These are phyloP conservation scores for Phialocephala sp. DNA, from an alignment of 2,329 filamentous ascomycete species.

Conservation along the genomic window DNA sequence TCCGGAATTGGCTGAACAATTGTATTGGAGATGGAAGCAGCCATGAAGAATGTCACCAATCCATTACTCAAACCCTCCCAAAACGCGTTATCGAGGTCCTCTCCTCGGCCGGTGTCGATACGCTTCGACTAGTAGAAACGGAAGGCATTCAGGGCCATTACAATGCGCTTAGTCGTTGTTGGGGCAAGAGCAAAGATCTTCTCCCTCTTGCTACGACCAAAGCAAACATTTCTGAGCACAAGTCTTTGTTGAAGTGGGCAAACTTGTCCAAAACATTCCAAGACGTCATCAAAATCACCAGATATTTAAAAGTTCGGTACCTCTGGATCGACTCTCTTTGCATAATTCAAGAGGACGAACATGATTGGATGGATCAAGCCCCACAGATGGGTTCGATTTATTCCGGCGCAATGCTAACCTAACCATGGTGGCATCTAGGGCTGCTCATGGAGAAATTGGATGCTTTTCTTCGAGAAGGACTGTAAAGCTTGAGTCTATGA, in stretches of 20 bases:
- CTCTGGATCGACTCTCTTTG: neutral
- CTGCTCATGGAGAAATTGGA: neutral
- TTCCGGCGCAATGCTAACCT: neutral
- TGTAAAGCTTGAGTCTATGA: neutral
- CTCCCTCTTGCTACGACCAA: neutral
- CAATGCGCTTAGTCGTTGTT: neutral
- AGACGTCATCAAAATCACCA: neutral
- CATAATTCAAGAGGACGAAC: neutral
- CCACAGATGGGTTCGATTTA: neutral
- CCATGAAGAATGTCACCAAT: neutral
- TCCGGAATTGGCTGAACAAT: neutral
- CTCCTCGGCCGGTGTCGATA: neutral
- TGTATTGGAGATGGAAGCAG: neutral
- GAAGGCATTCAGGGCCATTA: neutral
- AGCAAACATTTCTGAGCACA: neutral
- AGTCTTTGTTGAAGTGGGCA: neutral
- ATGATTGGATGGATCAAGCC: neutral
- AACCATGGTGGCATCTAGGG: neutral
- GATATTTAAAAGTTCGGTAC: neutral
- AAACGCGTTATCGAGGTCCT: neutral
- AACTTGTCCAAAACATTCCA: neutral
- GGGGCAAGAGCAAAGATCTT: neutral
- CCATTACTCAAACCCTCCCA: neutral
- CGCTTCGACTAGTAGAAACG: neutral
- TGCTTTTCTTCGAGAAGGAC: neutral